Evolutionary conservation across 1,139 yeast species (phyloP), one percentile per base, ranked within the genome.

Genomic region (Zygosaccharomyces pseudobailii): DNA sequence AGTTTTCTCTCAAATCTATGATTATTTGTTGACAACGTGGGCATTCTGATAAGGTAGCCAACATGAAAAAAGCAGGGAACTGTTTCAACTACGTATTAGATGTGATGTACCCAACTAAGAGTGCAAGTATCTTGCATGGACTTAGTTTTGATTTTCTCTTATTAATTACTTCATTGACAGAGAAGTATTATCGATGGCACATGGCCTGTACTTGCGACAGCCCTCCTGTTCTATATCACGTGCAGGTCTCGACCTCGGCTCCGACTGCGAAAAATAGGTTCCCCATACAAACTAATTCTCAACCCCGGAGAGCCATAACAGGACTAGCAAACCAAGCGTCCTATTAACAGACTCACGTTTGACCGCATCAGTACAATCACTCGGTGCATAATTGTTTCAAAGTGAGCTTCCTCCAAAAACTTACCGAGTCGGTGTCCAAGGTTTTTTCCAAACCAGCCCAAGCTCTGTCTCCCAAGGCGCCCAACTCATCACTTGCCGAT

Each of bases 331-430:
- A 27, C 4, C 34, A 13, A 20, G 41, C 30, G n/a, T 42, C 37
- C 4, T 9, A 8, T 7, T 6, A 33, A 6, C 33, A 35, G 27
- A 8, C 27, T 24, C 17, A 23, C 13, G 25, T 17, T 28, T 6
- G 6, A 25, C 9, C 28, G 13, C 23, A 20, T 9, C 28, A 42
- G 7, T 19, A 27, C 28, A 28, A 6, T 42, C 23, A 13, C 21
- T 33, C 39, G 30, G 38, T 9, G 32, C 25, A 23, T 8, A 21
- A 24, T 36, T 31, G 17, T 40, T 40, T 42, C 54, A 55, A 48
- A 48, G 50, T 55, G 57, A 43, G 47, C 32, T 43, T 47, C 28
- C 19, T 55, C 19, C 43, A 49, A 28, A 42, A 41, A 7, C 22
- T 53, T 17, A 22, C 49, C 32, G 42, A 44, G 31, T 46, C 54